Conservation (phyloP, 1,139 yeast species). For the Taphrina populina region DNA sequence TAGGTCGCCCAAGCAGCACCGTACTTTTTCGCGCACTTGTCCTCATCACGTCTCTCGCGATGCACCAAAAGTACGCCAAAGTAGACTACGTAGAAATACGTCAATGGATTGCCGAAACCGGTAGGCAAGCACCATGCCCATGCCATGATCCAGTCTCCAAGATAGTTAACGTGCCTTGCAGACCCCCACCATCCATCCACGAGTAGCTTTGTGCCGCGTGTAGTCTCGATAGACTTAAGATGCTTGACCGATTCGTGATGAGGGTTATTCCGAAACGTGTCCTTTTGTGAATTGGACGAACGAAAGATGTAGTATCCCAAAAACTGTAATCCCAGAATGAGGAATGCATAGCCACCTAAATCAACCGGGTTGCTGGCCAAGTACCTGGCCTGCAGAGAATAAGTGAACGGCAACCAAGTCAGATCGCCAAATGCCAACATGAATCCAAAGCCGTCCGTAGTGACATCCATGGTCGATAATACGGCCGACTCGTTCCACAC, state of each 20-base stretch:
- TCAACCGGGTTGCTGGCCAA: slow-evolving; percentile 63
- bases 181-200: slow-evolving; percentile 96
- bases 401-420: slow-evolving; percentile 90
- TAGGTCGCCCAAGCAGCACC: slow-evolving; percentile 84
- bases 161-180: slow-evolving; percentile 89
- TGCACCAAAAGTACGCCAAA: slow-evolving; percentile 80
- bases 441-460: slow-evolving; percentile 95
- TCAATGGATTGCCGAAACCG: slow-evolving; percentile 74
- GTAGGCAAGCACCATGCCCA: slow-evolving; percentile 92
- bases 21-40: slow-evolving; percentile 81
- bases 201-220: slow-evolving; percentile 67
- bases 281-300: slow-evolving; percentile 78
- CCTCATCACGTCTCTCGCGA: slow-evolving; percentile 88
- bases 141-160: slow-evolving; percentile 94
- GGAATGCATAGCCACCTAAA: slow-evolving; percentile 50
- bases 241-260: slow-evolving; percentile 60
- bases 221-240: slow-evolving; percentile 65
- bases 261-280: slow-evolving; percentile 66
- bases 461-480: slow-evolving; percentile 89
- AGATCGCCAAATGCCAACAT: slow-evolving; percentile 95
- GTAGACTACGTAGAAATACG: slow-evolving; percentile 82
- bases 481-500: slow-evolving; percentile 87
- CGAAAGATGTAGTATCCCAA: slow-evolving; percentile 81
- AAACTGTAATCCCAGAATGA: slow-evolving; percentile 49
- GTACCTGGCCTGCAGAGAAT: slow-evolving; percentile 80